Percentiles rank a stretch among this genome's conserved stretches.
Evolutionary conservation across 1,139 yeast species (phyloP).

Genomic region (Zygotorulaspora mrakii): DNA sequence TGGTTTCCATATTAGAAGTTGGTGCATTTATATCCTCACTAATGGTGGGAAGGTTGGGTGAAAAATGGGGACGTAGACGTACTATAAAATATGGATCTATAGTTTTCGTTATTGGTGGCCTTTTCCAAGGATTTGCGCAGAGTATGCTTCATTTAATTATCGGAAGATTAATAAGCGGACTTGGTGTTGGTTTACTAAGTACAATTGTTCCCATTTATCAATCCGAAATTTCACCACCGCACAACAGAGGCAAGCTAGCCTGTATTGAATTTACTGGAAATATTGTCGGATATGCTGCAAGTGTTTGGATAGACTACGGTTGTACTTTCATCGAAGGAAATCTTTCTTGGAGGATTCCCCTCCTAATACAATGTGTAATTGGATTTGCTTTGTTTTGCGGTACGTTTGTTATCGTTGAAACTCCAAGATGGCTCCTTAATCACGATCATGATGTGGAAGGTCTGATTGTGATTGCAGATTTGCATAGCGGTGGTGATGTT

Average conservation of each 20-base stretch:
- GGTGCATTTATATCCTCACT: conserved; percentile 83
- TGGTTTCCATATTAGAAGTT: conserved; percentile 78
- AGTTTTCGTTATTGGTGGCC: conserved; percentile 78
- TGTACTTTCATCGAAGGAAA: conserved; percentile 59
- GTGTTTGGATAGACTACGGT: conserved; percentile 88
- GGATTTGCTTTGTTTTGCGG: conserved; percentile 70
- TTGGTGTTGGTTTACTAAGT: conserved; percentile 87
- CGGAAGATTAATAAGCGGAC: conserved; percentile 78
- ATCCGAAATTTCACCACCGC: conserved; percentile 86
- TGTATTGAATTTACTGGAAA: conserved; percentile 93
- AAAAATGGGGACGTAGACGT: conserved; percentile 71
- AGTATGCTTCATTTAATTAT: conserved; percentile 51
- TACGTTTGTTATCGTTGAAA: conserved; percentile 73
- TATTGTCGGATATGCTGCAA: conserved; percentile 76
- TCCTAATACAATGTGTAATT: conserved; percentile 69
- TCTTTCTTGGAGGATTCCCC: conserved; percentile 75
- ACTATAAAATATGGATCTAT: conserved; percentile 81
- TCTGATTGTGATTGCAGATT: conserved; percentile 72
- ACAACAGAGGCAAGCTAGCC: conserved; percentile 82
- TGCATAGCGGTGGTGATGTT: conserved; percentile 65
- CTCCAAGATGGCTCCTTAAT: conserved; percentile 86
- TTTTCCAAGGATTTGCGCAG: conserved; percentile 59
- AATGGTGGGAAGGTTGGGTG: conserved; percentile 73
- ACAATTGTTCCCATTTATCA: conserved; percentile 95
- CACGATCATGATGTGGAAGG: conserved; percentile 90